Evolutionary conservation across 768 basidiomycete genomes (phyloP).

Genomic region (Xerocomus brunneocitrinus): DNA sequence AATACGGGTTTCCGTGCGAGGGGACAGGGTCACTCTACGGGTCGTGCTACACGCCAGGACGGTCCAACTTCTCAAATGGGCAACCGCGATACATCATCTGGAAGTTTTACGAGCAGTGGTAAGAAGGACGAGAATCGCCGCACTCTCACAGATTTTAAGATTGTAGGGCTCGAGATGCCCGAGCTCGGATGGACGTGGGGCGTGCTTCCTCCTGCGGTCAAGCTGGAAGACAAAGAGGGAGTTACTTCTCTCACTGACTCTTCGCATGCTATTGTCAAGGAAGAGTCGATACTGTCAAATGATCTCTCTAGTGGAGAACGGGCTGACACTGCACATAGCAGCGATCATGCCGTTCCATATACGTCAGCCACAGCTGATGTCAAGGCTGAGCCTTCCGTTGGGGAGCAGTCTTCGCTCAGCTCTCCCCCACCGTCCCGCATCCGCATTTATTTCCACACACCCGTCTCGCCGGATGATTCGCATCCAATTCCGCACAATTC

Average conservation of each 20-base stretch:
- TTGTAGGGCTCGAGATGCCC: slow-evolving; percentile 82
- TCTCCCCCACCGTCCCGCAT: slow-evolving; percentile 71
- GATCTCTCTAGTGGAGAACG: slow-evolving; percentile 19
- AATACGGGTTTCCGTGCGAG: slow-evolving; percentile 54
- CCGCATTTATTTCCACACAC: slow-evolving; percentile 90
- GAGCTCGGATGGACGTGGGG: slow-evolving; percentile 90
- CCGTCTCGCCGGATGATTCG: slow-evolving; percentile 76
- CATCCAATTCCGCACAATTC: slow-evolving; percentile 66
- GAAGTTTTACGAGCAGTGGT: slow-evolving; percentile 47
- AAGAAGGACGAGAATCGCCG: slow-evolving; percentile 87
- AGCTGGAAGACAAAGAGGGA: slow-evolving; percentile 36
- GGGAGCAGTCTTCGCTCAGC: slow-evolving; percentile 29
- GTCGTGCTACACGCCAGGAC: slow-evolving; percentile 40
- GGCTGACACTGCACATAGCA: slow-evolving; percentile 15
- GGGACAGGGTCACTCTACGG: slow-evolving; percentile 48
- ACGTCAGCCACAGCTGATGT: slow-evolving; percentile 29
- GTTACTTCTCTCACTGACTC: slow-evolving; percentile 28
- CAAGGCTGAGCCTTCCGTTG: slow-evolving; percentile 26
- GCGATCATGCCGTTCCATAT: slow-evolving; percentile 25
- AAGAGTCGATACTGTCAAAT: slow-evolving; percentile 26
- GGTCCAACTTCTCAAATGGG: slow-evolving; percentile 32
- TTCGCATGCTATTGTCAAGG: slow-evolving; percentile 30
- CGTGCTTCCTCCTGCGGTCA: slow-evolving; percentile 38
- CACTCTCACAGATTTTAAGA: slow-evolving; percentile 97
- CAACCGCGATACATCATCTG: slow-evolving; percentile 46